phyloP scores from a whole-genome alignment of 75 land plant genomes.

The Picea sitchensis region DNA sequence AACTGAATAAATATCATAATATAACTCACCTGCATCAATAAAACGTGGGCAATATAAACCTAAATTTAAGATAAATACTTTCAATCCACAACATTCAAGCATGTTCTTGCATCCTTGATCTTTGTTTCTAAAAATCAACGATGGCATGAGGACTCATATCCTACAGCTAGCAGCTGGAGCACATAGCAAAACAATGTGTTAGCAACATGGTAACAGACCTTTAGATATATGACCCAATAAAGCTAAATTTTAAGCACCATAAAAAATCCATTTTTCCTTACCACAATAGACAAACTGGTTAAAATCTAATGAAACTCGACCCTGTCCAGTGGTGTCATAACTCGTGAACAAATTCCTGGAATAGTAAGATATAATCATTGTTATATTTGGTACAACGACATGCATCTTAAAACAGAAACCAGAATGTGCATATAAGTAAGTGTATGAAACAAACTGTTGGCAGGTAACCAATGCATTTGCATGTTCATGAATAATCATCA shows the following conservation, averaged over 20 bases:
- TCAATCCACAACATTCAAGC: background rate
- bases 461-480: background rate
- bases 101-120: background rate
- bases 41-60: background rate
- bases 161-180: slow-evolving; percentile 11
- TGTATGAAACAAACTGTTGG: background rate
- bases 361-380: background rate
- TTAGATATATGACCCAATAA: background rate
- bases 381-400: background rate
- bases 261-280: slow-evolving; percentile 28
- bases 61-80: background rate
- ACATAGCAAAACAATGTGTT: background rate
- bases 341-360: slow-evolving; percentile 73
- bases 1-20: background rate
- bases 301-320: slow-evolving; percentile 66
- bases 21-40: background rate
- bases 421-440: background rate
- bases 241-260: background rate
- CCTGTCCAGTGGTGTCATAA: slow-evolving; percentile 62
- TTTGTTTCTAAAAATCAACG: background rate
- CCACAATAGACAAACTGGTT: slow-evolving; percentile 85
- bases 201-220: background rate
- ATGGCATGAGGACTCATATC: background rate
- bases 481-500: background rate
- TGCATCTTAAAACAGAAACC: background rate